Evolutionary conservation across 1,139 yeast genomes (phyloP), one percentile per base, ranked within the genome.

Genomic region (Lodderomyces oxycetoniae): DNA sequence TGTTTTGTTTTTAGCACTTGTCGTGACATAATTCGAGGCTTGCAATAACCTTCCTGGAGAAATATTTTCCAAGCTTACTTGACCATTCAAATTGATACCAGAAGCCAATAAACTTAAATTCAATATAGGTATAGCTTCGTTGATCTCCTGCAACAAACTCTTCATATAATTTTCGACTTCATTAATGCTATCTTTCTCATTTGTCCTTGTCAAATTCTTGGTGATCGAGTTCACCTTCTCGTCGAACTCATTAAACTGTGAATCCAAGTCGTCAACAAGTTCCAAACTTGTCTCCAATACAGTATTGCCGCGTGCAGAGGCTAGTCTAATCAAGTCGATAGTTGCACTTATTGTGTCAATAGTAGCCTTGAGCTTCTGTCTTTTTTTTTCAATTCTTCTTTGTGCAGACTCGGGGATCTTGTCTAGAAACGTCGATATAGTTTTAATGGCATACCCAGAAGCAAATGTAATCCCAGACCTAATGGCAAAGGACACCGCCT

Each of bases 401-500:
- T 73, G 69, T 40, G 79, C 82, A 14, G 66, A 62, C 28, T 66
- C 74, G 0, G 93, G 91, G 17, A 82, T 69, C 39, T 71, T 68
- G 25, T 74, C 79, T 33, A 82, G 60, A 42, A 81, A 71, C 34
- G 68, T 71, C 12, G 77, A 57, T 12, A 83, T 74, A 0, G 85
- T 77, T 42, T 75, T 78, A 34, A 84, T 70, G 13, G 91, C 91
- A 57, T 77, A 84, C 0, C 84, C 79, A 0, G 89, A 77, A 0
- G 93, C 94, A 22, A 83, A 49, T 1, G 88, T 77, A 17, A 84
- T 76, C 0, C 93, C 88, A 1, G 91, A 82, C 38, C 84, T 63
- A 27, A 84, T 78, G 8, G 93, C 94, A 59, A 84, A 81, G 2
- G 88, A 74, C 7, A 84, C 86, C 1, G 87, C 87, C 45, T 84